These are phyloP conservation scores for Colletotrichum melonis DNA, from an alignment of 2,329 filamentous ascomycete genomes.

Conservation along the genomic window DNA sequence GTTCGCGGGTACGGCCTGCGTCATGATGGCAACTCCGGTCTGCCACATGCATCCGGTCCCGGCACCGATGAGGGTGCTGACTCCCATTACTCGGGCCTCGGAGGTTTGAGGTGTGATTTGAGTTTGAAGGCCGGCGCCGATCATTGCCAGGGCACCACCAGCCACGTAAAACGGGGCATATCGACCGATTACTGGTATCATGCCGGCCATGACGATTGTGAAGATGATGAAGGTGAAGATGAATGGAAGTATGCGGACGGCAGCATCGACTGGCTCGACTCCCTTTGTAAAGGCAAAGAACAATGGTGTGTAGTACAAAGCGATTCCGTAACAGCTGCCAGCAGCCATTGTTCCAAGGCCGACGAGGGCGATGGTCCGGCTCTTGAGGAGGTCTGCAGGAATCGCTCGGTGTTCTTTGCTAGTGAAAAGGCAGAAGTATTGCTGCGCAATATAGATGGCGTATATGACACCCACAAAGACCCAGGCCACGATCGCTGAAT, in stretches of 20 bases:
- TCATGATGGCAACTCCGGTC: constrained; percentile 42
- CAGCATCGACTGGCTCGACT: constrained; percentile 53
- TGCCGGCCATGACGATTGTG: constrained; percentile 48
- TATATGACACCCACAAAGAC: constrained; percentile 57
- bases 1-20: constrained; percentile 37
- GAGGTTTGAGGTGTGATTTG: constrained; percentile 41
- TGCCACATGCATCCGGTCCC: constrained; percentile 47
- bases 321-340: constrained; percentile 50
- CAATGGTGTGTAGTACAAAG: constrained; percentile 65
- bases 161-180: constrained; percentile 49
- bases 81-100: constrained; percentile 44
- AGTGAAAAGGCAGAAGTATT: constrained; percentile 58
- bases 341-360: constrained; percentile 52
- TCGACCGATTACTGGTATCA: constrained; percentile 50
- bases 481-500: constrained; percentile 58
- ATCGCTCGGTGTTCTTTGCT: constrained; percentile 55
- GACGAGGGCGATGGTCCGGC: constrained; percentile 52
- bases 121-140: constrained; percentile 41
- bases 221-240: constrained; percentile 51
- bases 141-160: constrained; percentile 41
- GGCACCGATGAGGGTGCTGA: constrained; percentile 45
- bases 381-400: constrained; percentile 53
- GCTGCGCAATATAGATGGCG: constrained; percentile 58
- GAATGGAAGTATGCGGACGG: constrained; percentile 55
- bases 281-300: constrained; percentile 64